These are phyloP conservation scores for Cochlearia excelsa DNA, from an alignment of 345 rosid species.

Conservation along the genomic window DNA sequence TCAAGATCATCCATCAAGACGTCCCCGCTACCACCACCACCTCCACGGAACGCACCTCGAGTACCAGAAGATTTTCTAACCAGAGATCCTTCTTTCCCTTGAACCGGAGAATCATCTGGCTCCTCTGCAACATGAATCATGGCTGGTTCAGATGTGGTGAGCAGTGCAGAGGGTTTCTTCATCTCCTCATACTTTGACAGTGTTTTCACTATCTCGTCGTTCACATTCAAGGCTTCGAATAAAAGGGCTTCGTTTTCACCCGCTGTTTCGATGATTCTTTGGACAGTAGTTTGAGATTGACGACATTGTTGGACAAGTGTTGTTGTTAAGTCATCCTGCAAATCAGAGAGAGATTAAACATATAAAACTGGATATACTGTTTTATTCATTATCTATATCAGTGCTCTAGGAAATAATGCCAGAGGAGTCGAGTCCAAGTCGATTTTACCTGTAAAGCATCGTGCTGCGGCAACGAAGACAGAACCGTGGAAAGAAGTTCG, in stretches of 20 bases:
- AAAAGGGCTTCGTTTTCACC: constrained; percentile 89
- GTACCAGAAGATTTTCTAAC: constrained; percentile 68
- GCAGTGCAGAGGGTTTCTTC: constrained; percentile 50
- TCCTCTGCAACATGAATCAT: constrained; percentile 91
- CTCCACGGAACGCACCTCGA: constrained; percentile 45
- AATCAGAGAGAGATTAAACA: not conserved
- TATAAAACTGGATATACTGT: not conserved
- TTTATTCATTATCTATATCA: not conserved
- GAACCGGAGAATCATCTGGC: constrained; percentile 66
- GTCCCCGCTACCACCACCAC: constrained; percentile 51
- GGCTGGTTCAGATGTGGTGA: constrained; percentile 64
- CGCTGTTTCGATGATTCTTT: constrained; percentile 82
- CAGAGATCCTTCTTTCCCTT: constrained; percentile 60
- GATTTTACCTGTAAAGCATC: constrained; percentile 73
- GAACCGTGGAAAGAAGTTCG: constrained; percentile 84
- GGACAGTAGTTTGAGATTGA: constrained; percentile 63
- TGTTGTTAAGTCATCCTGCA: constrained; percentile 79
- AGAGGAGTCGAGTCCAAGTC: not conserved
- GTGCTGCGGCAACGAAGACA: constrained; percentile 83
- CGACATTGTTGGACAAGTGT: constrained; percentile 85
- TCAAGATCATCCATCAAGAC: constrained; percentile 99
- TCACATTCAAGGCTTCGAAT: constrained; percentile 92
- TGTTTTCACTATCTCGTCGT: constrained; percentile 85
- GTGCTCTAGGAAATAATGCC: not conserved
- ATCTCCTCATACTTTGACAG: constrained; percentile 73